Evolutionary conservation across 1,139 yeast species (phyloP).

Genomic region (Blastobotrys arbuscula): DNA sequence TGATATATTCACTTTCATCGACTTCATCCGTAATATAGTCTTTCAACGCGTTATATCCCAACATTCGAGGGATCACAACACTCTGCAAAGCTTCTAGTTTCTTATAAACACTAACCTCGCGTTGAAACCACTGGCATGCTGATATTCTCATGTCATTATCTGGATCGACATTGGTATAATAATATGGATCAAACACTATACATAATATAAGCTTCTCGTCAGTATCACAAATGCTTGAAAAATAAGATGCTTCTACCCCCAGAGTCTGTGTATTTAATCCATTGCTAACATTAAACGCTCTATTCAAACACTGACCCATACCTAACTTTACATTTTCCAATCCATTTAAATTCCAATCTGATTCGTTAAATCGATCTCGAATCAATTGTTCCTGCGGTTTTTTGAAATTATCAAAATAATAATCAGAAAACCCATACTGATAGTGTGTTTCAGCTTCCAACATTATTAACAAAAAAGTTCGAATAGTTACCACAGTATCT

Average conservation of each 20-base stretch:
- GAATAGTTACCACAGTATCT: background rate
- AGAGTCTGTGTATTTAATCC: slow-evolving; percentile 5
- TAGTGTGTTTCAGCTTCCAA: background rate
- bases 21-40: slow-evolving; percentile 6
- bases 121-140: slow-evolving; percentile 6
- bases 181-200: slow-evolving; percentile 9
- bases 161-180: slow-evolving; percentile 8
- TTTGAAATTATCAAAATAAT: background rate
- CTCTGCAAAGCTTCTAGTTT: slow-evolving; percentile 8
- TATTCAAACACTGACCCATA: background rate
- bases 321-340: background rate
- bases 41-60: background rate
- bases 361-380: background rate
- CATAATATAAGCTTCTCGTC: background rate
- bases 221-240: background rate
- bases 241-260: background rate
- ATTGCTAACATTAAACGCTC: slow-evolving; percentile 3
- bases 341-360: background rate
- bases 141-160: slow-evolving; percentile 2
- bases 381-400: background rate
- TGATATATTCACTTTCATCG: background rate
- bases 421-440: background rate
- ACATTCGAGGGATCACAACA: background rate
- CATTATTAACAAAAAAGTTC: background rate
- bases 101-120: slow-evolving; percentile 8